Base-by-base conservation (phyloP, 2,329 filamentous ascomycete genomes). In the Diaporthe longicolla region DNA sequence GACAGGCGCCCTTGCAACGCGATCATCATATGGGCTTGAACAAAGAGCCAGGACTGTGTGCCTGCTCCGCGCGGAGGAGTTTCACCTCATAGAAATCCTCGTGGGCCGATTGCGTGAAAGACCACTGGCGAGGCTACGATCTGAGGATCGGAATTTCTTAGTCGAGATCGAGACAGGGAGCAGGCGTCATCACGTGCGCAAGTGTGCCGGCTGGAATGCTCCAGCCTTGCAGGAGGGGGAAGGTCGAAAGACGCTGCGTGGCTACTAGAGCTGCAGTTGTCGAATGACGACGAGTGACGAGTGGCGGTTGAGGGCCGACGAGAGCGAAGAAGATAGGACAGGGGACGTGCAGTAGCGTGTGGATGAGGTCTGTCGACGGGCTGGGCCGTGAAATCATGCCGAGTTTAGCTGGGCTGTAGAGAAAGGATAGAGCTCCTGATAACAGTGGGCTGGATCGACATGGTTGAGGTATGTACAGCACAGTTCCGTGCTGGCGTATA, bases 131-230 rank as follows among this genome's bases (percentile, higher is more conserved):
- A 63, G 57, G 57, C 57, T 65, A 37, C 50, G 37, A 63, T 71
- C 35, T 54, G 17, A 17, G 29, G 21, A 71, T 71, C 48, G 70
- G 7, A 13, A n/a, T 7, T 63, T 21, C 17, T 55, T 52, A 71
- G 45, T 54, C 15, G 35, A 55, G n/a, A 63, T 63, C 57, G 57
- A 29, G 17, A 15, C 17, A 37, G 3, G 45, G 45, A 35, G 37
- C 19, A 37, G 24, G 63, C 70, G 70, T 63, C 70, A 71, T 71
- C 70, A 71, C 70, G 70, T 71, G 70, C 40, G 57, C 70, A 63
- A 58, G 70, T 71, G 70, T 59, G 57, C 48, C 48, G 57, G 7
- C 59, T 70, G 45, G n/a, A 70, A 63, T 54, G 63, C n/a, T 32
- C 57, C 70, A 71, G 70, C 70, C 70, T 63, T 71, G 70, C 70